Conservation (phyloP, 1,284 basidiomycete species). For the Peniophora sp. region DNA sequence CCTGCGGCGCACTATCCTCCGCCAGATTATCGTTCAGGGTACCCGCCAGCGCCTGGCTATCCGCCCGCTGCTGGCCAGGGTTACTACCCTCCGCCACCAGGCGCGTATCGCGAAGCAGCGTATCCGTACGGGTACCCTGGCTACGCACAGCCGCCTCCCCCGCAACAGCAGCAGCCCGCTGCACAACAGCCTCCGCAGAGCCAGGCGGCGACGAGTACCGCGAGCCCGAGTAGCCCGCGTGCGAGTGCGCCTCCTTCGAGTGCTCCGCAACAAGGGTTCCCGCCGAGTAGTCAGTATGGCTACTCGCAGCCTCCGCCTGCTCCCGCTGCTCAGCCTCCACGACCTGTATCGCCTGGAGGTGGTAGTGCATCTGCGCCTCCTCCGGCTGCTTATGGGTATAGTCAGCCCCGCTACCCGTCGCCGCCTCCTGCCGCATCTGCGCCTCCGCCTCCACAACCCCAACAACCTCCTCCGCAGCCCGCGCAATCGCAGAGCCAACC, state of each 20-base stretch:
- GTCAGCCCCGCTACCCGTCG: too few relatives aligned
- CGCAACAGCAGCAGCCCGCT: constrained; percentile 3
- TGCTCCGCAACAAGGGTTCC: too few relatives aligned
- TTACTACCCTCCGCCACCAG: background rate
- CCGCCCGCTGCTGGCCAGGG: background rate
- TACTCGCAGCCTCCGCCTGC: too few relatives aligned
- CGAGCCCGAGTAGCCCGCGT: background rate
- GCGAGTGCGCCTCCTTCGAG: too few relatives aligned
- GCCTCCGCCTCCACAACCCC: constrained; percentile 6
- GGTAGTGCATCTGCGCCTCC: too few relatives aligned
- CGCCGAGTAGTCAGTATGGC: too few relatives aligned
- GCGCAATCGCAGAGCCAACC: constrained; percentile 3
- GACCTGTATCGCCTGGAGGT: too few relatives aligned
- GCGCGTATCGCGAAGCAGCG: too few relatives aligned
- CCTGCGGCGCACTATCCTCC: background rate
- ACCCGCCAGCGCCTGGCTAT: background rate
- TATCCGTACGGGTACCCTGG: constrained; percentile 12
- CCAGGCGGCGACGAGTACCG: constrained; percentile 17
- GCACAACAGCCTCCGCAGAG: constrained; percentile 11
- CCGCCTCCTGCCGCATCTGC: constrained; percentile 6
- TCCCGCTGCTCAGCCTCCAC: too few relatives aligned
- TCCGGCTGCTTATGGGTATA: too few relatives aligned
- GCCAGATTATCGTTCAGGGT: background rate
- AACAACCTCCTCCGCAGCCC: constrained; percentile 17
- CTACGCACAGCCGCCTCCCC: constrained; percentile 13